Base-by-base conservation (phyloP, 768 basidiomycete species). In the Clitopilus hobsonii region DNA sequence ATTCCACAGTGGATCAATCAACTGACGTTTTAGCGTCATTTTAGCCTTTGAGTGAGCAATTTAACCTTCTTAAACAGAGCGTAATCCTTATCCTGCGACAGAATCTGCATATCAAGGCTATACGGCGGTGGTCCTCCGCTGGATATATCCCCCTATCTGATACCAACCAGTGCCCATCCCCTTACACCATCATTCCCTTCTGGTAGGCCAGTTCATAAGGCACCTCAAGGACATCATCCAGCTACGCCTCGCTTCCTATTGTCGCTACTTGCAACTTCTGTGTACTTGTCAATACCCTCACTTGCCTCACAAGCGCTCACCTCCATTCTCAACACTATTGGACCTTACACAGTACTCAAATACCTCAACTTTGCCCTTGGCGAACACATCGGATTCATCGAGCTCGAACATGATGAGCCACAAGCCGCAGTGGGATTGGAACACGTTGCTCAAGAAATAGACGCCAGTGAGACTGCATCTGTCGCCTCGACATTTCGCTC, bases 351-450 rank as follows among this genome's bases (percentile, higher is more conserved):
- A 0, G 83, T 88, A 48, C 63, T 83, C 1, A 78, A 78, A 5
- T 97, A 95, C 68, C 81, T 97, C 41, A 75, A 81, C 47, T 97
- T 96, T 68, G 88, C 94, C 1, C 77, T 85, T 5, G 94, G 94
- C 16, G 79, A 78, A 20, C 79, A 84, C 1, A 80, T 91, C 27
- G 76, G 79, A 2, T 63, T 69, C 8, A 57, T 68, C 10, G 65
- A 60, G 69, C 68, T 57, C 60, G 58, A 55, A 3, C 57, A 54
- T n/a, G 62, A 59, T 3, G 85, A 88, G 32, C 73, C 75, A 2
- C 74, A 80, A n/a, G 73, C 85, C 14, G 88, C 88, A 1, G 80
- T 85, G 1, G 88, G 88, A 1, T 72, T 94, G 23, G 89, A 92
- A 63, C 64, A 77, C 38, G 75, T 93, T 22, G 88, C 88, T 11